Evolutionary conservation across 352 stramenopile species (phyloP).

Genomic region (Pythium grandisporangium): DNA sequence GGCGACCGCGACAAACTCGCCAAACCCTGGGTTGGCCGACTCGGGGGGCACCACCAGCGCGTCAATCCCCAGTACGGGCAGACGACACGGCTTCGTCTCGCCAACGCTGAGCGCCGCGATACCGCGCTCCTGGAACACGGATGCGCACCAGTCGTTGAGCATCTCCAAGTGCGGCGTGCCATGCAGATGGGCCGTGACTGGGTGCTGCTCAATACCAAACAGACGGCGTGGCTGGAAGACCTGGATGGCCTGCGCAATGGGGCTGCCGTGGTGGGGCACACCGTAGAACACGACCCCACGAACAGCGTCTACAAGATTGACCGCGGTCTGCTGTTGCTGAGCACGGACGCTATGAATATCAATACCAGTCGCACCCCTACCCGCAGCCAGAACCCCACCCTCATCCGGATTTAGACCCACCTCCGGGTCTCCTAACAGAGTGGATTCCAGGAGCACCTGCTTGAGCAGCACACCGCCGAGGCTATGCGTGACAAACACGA

Average conservation of each 20-base stretch:
- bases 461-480: slow-evolving; percentile 80
- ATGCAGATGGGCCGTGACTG: slow-evolving; percentile 66
- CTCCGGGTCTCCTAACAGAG: background rate
- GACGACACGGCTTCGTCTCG: slow-evolving; percentile 47
- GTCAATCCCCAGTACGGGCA: slow-evolving; percentile 62
- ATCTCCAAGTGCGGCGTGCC: slow-evolving; percentile 67
- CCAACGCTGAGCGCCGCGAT: slow-evolving; percentile 61
- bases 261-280: slow-evolving; percentile 73
- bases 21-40: slow-evolving; percentile 70
- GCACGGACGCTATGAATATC: no score
- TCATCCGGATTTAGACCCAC: background rate
- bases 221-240: slow-evolving; percentile 36
- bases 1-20: slow-evolving; percentile 45
- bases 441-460: slow-evolving; percentile 61
- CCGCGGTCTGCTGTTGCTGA: no score
- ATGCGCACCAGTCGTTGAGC: slow-evolving; percentile 68
- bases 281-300: slow-evolving; percentile 73
- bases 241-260: slow-evolving; percentile 55
- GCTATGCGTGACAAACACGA: slow-evolving; percentile 82
- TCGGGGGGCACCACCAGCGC: slow-evolving; percentile 56
- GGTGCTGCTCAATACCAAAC: slow-evolving; percentile 45
- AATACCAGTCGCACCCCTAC: no score
- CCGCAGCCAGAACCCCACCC: no score
- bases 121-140: slow-evolving; percentile 35
- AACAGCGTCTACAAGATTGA: slow-evolving; percentile 59